Percentiles rank a stretch among this genome's conserved stretches.
phyloP scores from a whole-genome alignment of 2,329 filamentous ascomycete species.

The Chrysoporthe cubensis region DNA sequence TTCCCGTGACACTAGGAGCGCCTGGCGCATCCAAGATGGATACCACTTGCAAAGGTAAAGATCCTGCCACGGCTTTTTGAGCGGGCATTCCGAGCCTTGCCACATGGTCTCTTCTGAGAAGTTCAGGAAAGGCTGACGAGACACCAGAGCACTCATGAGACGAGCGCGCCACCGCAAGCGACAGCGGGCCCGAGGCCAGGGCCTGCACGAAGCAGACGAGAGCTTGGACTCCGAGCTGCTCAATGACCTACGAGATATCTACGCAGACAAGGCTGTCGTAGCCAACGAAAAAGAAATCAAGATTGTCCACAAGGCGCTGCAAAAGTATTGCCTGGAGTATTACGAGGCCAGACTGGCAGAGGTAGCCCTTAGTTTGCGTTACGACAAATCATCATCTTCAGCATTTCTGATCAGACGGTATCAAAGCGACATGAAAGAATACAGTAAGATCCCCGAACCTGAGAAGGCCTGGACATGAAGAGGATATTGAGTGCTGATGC shows the following conservation, averaged over 20 bases:
- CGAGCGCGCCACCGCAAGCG: neutral
- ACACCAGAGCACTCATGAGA: neutral
- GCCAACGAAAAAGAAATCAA: neutral
- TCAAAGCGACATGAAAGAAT: neutral
- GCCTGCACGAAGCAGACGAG: neutral
- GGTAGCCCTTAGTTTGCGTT: neutral
- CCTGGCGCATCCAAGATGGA: neutral
- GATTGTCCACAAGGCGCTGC: neutral
- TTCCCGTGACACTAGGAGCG: neutral
- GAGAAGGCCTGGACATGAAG: neutral
- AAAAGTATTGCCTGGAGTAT: neutral
- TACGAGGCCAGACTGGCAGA: neutral
- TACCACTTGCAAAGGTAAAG: neutral
- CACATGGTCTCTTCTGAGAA: neutral
- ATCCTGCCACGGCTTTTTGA: neutral
- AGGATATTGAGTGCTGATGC: neutral
- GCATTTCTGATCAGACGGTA: neutral
- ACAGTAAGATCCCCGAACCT: neutral
- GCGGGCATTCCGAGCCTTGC: neutral
- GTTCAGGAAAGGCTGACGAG: neutral
- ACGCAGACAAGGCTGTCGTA: neutral
- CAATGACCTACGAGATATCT: neutral
- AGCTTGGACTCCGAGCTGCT: neutral
- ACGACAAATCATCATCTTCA: neutral
- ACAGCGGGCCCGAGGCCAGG: neutral